Evolutionary conservation across 495 filamentous ascomycete genomes (phyloP).

Genomic region (Rostrohypoxylon terebratum): DNA sequence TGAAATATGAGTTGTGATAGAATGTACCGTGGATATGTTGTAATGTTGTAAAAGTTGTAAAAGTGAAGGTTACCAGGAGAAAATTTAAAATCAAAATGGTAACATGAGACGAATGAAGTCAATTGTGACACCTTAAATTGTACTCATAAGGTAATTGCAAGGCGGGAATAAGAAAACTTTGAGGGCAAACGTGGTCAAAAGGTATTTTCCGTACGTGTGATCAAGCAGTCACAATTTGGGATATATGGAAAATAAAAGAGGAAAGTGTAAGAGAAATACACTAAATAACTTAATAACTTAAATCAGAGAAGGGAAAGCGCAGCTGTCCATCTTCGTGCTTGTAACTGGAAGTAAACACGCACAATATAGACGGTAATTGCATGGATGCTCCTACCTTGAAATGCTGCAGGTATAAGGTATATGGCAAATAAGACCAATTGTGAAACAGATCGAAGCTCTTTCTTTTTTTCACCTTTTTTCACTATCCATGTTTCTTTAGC

Average conservation of each 20-base stretch:
- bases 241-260: slow-evolving; percentile 1
- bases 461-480: slow-evolving; percentile 24
- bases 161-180: neutral
- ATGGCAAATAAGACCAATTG: neutral
- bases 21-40: too few species aligned
- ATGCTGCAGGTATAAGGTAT: neutral
- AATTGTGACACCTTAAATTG: neutral
- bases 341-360: neutral
- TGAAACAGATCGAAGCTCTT: neutral
- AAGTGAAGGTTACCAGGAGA: neutral
- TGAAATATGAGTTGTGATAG: neutral
- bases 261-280: slow-evolving; percentile 35
- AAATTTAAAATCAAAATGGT: neutral
- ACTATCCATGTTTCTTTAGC: slow-evolving; percentile 10
- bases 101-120: neutral
- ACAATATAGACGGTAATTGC: neutral
- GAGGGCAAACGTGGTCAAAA: neutral
- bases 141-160: neutral
- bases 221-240: neutral
- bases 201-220: slow-evolving; percentile 9
- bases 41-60: too few species aligned
- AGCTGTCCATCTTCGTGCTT: neutral
- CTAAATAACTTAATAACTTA: too few species aligned
- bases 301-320: slow-evolving; percentile 16
- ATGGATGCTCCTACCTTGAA: slow-evolving; percentile 6